phyloP scores from a whole-genome alignment of 257 asterid genomes.

The Pogostemon cablin region DNA sequence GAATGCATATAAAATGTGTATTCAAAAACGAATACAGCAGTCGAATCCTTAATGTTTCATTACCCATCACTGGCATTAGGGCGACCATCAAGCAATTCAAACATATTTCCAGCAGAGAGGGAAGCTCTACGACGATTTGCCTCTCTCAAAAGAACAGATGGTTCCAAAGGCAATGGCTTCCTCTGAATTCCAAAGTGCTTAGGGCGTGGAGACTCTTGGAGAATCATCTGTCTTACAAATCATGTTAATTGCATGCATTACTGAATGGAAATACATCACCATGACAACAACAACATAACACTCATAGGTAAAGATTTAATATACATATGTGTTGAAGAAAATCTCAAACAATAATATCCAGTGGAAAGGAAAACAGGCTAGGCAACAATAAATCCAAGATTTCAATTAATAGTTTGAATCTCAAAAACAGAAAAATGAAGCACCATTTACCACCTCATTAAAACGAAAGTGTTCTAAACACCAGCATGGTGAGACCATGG shows the following conservation, averaged over 20 bases:
- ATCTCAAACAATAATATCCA: conserved; percentile 13
- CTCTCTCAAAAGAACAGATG: conserved; percentile 92
- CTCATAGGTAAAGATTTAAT: conserved; percentile 23
- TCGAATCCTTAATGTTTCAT: conserved; percentile 35
- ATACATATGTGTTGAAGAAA: conserved; percentile 7
- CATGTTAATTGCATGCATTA: conserved; percentile 23
- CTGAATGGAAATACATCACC: conserved; percentile 21
- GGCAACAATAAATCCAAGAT: conserved; percentile 21
- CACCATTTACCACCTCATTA: conserved; percentile 5
- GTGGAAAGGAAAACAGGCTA: conserved; percentile 15
- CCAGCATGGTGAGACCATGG: background rate
- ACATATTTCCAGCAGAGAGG: conserved; percentile 93
- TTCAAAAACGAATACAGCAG: conserved; percentile 28
- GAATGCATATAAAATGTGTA: conserved; percentile 4
- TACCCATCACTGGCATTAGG: conserved; percentile 71
- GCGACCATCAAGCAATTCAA: conserved; percentile 81
- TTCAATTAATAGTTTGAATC: conserved; percentile 22
- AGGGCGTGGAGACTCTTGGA: conserved; percentile 75
- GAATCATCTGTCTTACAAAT: conserved; percentile 63
- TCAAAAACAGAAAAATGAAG: conserved; percentile 17
- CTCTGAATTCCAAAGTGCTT: conserved; percentile 95
- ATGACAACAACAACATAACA: conserved; percentile 7
- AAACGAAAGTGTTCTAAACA: conserved; percentile 20
- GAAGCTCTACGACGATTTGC: conserved; percentile 99
- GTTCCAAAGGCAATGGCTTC: conserved; percentile 97